Percentiles rank a stretch among this genome's conserved stretches.
Evolutionary conservation across 352 stramenopile genomes (phyloP).

Genomic region (Pythium scleroteichum): DNA sequence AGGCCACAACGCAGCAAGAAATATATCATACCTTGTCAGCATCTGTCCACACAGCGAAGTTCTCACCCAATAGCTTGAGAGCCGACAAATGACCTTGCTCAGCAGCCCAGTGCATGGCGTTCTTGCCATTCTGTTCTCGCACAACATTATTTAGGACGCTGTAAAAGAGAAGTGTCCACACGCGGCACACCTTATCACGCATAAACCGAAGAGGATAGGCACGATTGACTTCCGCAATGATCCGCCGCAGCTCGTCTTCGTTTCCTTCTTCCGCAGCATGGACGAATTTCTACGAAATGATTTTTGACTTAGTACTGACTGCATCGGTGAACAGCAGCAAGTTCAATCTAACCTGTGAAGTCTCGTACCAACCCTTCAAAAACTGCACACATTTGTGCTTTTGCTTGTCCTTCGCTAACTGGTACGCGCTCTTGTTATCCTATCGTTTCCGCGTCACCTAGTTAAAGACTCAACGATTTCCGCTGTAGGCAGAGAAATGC

Average conservation of each 20-base stretch:
- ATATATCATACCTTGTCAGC: conserved; percentile 58
- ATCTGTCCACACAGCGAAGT: conserved; percentile 79
- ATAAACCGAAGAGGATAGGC: conserved; percentile 79
- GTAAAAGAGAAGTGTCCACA: neutral
- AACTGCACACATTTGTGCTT: conserved; percentile 88
- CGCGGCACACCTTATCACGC: conserved; percentile 69
- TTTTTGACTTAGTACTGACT: neutral
- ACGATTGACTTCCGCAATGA: conserved; percentile 80
- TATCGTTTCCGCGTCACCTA: conserved; percentile 15
- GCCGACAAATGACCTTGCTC: conserved; percentile 76
- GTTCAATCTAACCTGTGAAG: conserved; percentile 69
- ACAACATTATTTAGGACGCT: no score
- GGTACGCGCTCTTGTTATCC: conserved; percentile 89
- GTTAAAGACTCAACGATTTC: conserved; percentile 3
- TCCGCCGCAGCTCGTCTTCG: conserved; percentile 74
- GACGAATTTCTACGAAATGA: conserved; percentile 63
- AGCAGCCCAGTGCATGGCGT: conserved; percentile 85
- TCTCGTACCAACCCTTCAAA: conserved; percentile 88
- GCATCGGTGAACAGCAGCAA: neutral
- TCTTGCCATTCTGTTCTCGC: conserved; percentile 74
- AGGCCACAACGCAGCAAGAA: no score
- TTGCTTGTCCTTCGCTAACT: conserved; percentile 89
- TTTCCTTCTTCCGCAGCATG: conserved; percentile 81
- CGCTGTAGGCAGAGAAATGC: no score
- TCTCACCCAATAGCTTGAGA: conserved; percentile 77